These are phyloP conservation scores for Erysimum cheiranthoides DNA, from an alignment of 345 rosid species.

Conservation along the genomic window DNA sequence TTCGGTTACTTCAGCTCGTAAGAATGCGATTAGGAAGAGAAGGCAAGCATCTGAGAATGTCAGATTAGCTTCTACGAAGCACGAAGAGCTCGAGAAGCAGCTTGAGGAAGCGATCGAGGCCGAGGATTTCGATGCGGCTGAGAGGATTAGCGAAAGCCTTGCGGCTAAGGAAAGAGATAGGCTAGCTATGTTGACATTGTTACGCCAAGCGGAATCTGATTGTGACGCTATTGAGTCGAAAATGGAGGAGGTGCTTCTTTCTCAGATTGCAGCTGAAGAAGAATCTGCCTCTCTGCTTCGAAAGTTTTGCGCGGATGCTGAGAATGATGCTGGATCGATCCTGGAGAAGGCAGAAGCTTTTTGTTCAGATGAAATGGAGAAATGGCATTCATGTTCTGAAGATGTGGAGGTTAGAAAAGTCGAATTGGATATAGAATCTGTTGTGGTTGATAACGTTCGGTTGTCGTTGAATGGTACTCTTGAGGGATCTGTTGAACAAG, in stretches of 20 bases:
- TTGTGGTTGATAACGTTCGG: conserved; percentile 62
- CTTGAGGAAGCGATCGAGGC: conserved; percentile 85
- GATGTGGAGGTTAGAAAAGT: conserved; percentile 67
- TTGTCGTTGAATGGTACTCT: conserved; percentile 53
- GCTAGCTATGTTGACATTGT: conserved; percentile 53
- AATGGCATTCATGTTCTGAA: conserved; percentile 70
- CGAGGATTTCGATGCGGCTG: conserved; percentile 85
- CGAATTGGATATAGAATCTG: conserved; percentile 68
- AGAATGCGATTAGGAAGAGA: conserved; percentile 64
- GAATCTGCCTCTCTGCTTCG: conserved; percentile 70
- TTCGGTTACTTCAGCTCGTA: conserved; percentile 64
- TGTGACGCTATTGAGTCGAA: conserved; percentile 66
- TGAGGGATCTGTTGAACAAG: conserved; percentile 61
- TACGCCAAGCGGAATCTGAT: conserved; percentile 67
- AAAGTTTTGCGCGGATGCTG: conserved; percentile 66
- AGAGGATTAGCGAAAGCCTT: conserved; percentile 74
- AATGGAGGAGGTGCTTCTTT: conserved; percentile 63
- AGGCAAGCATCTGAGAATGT: conserved; percentile 69
- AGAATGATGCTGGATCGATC: conserved; percentile 55
- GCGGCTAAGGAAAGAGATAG: conserved; percentile 61
- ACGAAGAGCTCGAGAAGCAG: conserved; percentile 63
- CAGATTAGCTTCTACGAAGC: conserved; percentile 56
- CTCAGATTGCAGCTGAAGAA: conserved; percentile 74
- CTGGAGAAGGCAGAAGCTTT: conserved; percentile 53
- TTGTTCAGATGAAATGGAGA: conserved; percentile 56